Conservation (phyloP, 1,139 yeast genomes). For the Suhomyces terraborum region DNA sequence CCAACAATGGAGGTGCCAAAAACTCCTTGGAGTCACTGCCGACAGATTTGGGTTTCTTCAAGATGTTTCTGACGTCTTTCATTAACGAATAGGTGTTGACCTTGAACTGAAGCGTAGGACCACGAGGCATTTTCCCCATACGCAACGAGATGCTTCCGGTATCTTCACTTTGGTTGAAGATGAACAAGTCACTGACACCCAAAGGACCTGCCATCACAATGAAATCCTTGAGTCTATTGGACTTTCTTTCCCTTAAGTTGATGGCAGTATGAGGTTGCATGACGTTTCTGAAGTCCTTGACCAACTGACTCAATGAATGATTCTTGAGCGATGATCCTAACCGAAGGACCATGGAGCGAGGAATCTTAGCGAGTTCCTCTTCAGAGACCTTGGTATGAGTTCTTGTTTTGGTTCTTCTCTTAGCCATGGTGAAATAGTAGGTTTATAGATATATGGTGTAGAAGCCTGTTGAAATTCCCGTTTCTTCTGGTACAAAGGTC, state of each 20-base stretch:
- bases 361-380: constrained; percentile 73
- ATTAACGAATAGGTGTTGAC: constrained; percentile 76
- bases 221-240: constrained; percentile 85
- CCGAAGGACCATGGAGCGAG: constrained; percentile 90
- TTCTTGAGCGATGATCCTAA: constrained; percentile 80
- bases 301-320: constrained; percentile 80
- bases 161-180: constrained; percentile 78
- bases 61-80: constrained; percentile 74
- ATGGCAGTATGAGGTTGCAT: constrained; percentile 98
- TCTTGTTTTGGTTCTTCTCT: constrained; percentile 67
- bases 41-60: constrained; percentile 69
- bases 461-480: neutral
- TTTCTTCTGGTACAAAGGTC: neutral
- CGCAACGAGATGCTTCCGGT: constrained; percentile 82
- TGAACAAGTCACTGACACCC: constrained; percentile 84
- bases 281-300: constrained; percentile 79
- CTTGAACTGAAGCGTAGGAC: constrained; percentile 88
- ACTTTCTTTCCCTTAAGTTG: constrained; percentile 79
- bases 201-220: constrained; percentile 97
- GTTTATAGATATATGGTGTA: neutral
- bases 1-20: constrained; percentile 82
- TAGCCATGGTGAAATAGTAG: constrained; percentile 33
- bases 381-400: constrained; percentile 72
- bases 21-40: constrained; percentile 66
- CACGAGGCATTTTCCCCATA: constrained; percentile 85